Conservation (phyloP, 2,329 filamentous ascomycete genomes). For the Cordyceps farinosa region DNA sequence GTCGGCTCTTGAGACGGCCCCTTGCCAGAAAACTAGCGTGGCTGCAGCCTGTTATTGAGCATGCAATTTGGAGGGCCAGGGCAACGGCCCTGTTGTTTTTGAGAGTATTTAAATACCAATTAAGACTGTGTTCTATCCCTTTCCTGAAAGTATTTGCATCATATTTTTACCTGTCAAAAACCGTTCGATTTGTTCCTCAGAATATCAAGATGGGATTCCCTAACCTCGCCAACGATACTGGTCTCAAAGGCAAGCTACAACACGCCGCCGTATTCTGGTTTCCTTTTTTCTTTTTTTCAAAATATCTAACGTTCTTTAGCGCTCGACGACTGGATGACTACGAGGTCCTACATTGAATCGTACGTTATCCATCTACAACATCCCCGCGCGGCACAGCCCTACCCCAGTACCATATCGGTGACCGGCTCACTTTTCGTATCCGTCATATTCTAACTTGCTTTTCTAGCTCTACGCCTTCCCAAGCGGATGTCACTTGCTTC, state of each 20-base stretch:
- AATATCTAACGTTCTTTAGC: constrained; percentile 39
- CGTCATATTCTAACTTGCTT: neutral
- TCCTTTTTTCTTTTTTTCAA: neutral
- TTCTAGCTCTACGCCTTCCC: constrained; percentile 62
- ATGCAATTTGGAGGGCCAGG: too few relatives aligned
- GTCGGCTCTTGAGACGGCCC: too few relatives aligned
- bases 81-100: too few relatives aligned
- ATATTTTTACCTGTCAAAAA: too few relatives aligned
- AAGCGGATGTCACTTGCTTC: constrained; percentile 94
- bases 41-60: neutral
- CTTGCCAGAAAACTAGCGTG: too few relatives aligned
- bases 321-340: constrained; percentile 69
- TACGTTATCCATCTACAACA: constrained; percentile 46
- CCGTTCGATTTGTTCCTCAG: too few relatives aligned
- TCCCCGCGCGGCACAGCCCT: neutral
- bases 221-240: constrained; percentile 63
- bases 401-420: neutral
- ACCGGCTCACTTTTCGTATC: neutral
- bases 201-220: constrained; percentile 61
- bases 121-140: too few relatives aligned
- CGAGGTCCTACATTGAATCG: constrained; percentile 78
- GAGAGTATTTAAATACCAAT: too few relatives aligned
- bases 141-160: too few relatives aligned
- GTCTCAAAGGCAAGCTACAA: constrained; percentile 42
- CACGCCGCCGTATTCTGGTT: too few relatives aligned